Base-by-base conservation (phyloP, 306 rosid genomes). In the Styphnolobium japonicum region DNA sequence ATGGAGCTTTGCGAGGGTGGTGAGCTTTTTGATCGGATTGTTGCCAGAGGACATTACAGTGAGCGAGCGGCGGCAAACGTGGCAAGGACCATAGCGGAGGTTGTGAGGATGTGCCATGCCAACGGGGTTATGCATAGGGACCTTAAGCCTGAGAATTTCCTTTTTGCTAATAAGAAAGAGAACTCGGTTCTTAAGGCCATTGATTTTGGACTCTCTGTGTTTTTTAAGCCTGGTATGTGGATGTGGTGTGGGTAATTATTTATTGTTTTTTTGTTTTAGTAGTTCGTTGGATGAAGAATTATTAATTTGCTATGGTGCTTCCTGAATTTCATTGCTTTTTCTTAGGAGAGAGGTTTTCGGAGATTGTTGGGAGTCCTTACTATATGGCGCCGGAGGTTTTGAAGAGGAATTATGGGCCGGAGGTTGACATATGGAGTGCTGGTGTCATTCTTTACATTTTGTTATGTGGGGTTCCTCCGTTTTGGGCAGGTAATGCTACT, bases 301-400 rank as follows among this genome's bases (percentile, higher is more conserved):
- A n/a, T n/a, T n/a, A n/a, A n/a, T n/a, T n/a, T n/a, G n/a, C n/a
- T n/a, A n/a, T n/a, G n/a, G n/a, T n/a, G n/a, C n/a, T n/a, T n/a
- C n/a, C n/a, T n/a, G n/a, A n/a, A n/a, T n/a, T n/a, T n/a, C n/a
- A n/a, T n/a, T n/a, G n/a, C n/a, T n/a, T n/a, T n/a, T 42, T 55
- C 10, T 43, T 21, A 93, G 97, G 96, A 42, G 87, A 91, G 87
- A 91, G 48, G 78, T 93, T 93, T 83, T 78, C 86, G 14, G 96
- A 93, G 91, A 93, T 93, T 77, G 97, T 93, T 25, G 97, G 97
- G 79, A 93, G 97, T 85, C 96, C 96, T 34, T 93, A 93, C 56
- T 93, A 93, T 63, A 93, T 93, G 97, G 97, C 97, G 0, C 97
- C 97, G 0, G 97, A 91, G 89, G 97, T 93, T 15, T 81, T 93